Evolutionary conservation across 2,329 filamentous ascomycete genomes (phyloP).

Genomic region (Penicillium freii): DNA sequence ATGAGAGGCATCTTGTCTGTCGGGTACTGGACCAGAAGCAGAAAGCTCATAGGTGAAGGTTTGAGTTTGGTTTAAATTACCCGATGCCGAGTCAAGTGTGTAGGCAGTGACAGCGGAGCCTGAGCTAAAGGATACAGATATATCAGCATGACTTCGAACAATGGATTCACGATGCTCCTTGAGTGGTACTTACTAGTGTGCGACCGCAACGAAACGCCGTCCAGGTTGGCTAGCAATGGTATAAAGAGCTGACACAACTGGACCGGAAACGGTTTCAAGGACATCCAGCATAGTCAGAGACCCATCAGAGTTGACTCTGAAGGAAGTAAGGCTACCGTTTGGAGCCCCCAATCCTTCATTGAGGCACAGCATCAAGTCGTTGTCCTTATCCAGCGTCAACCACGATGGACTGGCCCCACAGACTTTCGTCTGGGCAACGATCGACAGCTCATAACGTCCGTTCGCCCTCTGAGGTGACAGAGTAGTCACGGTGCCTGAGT

Average conservation of each 20-base stretch:
- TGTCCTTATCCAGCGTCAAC: slow-evolving; percentile 18
- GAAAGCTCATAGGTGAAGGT: slow-evolving; percentile 15
- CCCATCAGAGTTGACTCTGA: slow-evolving; percentile 15
- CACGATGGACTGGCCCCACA: slow-evolving; percentile 22
- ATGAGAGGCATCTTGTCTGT: slow-evolving; percentile 56
- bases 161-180: background rate
- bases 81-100: slow-evolving; percentile 4
- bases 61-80: slow-evolving; percentile 11
- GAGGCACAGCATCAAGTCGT: slow-evolving; percentile 18
- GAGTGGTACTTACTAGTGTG: slow-evolving; percentile 19
- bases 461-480: slow-evolving; percentile 22
- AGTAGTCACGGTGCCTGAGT: slow-evolving; percentile 32
- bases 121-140: background rate
- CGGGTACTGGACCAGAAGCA: slow-evolving; percentile 43
- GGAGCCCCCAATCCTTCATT: slow-evolving; percentile 18
- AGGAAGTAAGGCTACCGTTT: slow-evolving; percentile 22
- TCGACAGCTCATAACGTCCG: slow-evolving; percentile 8
- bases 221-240: background rate
- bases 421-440: slow-evolving; percentile 8
- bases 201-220: slow-evolving; percentile 17
- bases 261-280: slow-evolving; percentile 13
- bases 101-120: slow-evolving; percentile 17
- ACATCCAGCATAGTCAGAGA: slow-evolving; percentile 6
- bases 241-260: slow-evolving; percentile 20
- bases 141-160: background rate